Evolutionary conservation across 208 protist species (phyloP), one percentile per base, ranked within the genome.

Genomic region (Leishmania mexicana): DNA sequence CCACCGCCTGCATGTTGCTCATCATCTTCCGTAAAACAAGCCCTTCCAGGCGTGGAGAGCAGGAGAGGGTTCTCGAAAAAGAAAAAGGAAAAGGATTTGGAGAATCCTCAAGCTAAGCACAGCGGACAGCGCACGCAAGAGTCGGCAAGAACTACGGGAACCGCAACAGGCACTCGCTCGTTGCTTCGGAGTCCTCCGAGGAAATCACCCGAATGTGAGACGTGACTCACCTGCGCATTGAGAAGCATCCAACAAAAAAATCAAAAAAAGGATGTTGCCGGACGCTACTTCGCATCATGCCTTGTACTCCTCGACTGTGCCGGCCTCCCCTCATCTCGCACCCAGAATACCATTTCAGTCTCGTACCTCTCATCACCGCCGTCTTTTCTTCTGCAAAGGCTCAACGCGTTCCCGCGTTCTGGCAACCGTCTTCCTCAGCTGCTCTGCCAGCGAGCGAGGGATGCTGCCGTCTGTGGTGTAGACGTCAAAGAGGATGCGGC

Each of bases 401-500:
- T 62, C 68, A 35, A 78, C 65, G 38, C 79, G 70, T 3, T 75
- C 79, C 2, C 80, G 35, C 47, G 87, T 67, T 42, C 68, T 49
- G 31, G 60, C 19, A n/a, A 92, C 40, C 7, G 85, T 75, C 65
- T 88, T 92, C 74, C 88, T 89, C 3, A 96, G 70, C 31, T 70
- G 75, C 5, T 88, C 83, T 1, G 68, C 75, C 3, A 87, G 68
- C 49, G 76, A 84, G 58, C 85, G 87, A 17, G 79, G 67, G 31
- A 91, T 78, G 35, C 74, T 83, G 40, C 83, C 81, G 49, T 94
- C 84, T 7, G 85, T 70, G 19, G 83, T 80, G 74, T 88, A 90
- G 35, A 91, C 85, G 45, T 86, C 78, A 78, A 92, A 93, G n/a
- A 96, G 78, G 10, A 82, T 62, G 40, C 67, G 70, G 47, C 86